Conservation (phyloP, 2,329 filamentous ascomycete genomes). For the Tolypocladium ovalisporum region DNA sequence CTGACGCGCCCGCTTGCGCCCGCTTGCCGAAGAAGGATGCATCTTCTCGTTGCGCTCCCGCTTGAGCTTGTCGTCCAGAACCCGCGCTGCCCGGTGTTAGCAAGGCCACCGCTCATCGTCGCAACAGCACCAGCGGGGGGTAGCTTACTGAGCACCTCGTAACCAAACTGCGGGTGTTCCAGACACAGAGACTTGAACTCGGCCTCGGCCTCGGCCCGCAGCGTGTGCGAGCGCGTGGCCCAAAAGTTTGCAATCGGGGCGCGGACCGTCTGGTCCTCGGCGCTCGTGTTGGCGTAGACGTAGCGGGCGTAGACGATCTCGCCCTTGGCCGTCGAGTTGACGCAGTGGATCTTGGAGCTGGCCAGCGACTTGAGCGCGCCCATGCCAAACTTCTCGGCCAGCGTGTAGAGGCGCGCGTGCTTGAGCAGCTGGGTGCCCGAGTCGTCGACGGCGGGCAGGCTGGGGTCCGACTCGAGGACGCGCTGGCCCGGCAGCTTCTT, state of each 20-base stretch:
- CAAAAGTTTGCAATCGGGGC: slow-evolving; percentile 84
- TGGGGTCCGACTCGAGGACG: slow-evolving; percentile 57
- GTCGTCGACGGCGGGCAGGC: slow-evolving; percentile 57
- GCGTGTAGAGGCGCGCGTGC: slow-evolving; percentile 81
- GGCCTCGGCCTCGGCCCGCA: slow-evolving; percentile 75
- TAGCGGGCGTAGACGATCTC: slow-evolving; percentile 89
- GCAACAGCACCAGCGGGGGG: background rate
- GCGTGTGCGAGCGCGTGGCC: slow-evolving; percentile 68
- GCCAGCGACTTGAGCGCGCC: slow-evolving; percentile 62
- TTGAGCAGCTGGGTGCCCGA: slow-evolving; percentile 76
- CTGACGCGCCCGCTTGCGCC: slow-evolving; percentile 46
- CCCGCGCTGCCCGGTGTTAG: slow-evolving; percentile 34
- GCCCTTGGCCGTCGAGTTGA: slow-evolving; percentile 76
- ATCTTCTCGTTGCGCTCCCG: slow-evolving; percentile 50
- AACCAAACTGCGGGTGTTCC: slow-evolving; percentile 84
- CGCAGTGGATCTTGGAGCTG: slow-evolving; percentile 83
- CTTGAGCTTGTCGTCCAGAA: slow-evolving; percentile 57
- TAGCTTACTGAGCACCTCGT: slow-evolving; percentile 71
- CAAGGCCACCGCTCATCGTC: slow-evolving; percentile 7
- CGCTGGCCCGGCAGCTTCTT: slow-evolving; percentile 51
- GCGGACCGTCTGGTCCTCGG: slow-evolving; percentile 62
- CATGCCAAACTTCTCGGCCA: slow-evolving; percentile 69
- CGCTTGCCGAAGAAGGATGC: slow-evolving; percentile 37
- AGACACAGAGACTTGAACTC: slow-evolving; percentile 80
- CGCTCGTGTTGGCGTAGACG: slow-evolving; percentile 67